These are phyloP conservation scores for Stylosanthes scabra DNA, from an alignment of 331 rosid species.

Conservation along the genomic window DNA sequence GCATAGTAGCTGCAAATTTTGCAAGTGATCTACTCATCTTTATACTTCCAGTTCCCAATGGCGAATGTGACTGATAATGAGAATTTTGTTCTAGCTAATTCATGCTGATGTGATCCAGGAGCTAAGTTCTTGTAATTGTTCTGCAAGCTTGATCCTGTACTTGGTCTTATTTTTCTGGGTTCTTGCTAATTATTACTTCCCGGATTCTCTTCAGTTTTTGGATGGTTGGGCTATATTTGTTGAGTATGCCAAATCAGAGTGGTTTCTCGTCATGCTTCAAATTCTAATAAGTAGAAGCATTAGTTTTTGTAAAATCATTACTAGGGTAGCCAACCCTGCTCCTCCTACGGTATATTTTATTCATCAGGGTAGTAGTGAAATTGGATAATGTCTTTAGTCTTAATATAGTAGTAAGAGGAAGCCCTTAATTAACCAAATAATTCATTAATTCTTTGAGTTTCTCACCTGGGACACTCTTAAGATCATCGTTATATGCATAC, in stretches of 20 bases:
- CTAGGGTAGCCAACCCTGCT: too few relatives aligned
- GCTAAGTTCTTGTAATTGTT: background rate
- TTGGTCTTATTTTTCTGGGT: slow-evolving; percentile 8
- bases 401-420: too few relatives aligned
- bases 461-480: too few relatives aligned
- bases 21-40: background rate
- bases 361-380: too few relatives aligned
- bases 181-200: slow-evolving; percentile 28
- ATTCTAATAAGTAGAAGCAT: slow-evolving; percentile 26
- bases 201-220: slow-evolving; percentile 66
- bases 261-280: slow-evolving; percentile 21
- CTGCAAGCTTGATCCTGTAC: background rate
- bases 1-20: background rate
- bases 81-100: background rate
- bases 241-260: slow-evolving; percentile 83
- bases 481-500: too few relatives aligned
- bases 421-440: too few relatives aligned
- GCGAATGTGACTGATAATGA: too few relatives aligned
- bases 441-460: too few relatives aligned
- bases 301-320: slow-evolving; percentile 11
- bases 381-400: too few relatives aligned
- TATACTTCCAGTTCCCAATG: too few relatives aligned
- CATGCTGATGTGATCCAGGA: background rate
- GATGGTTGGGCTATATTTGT: slow-evolving; percentile 99
- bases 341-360: too few relatives aligned